Evolutionary conservation across 805 yeast genomes (phyloP), one percentile per base, ranked within the genome.

Genomic region (Myxozyma lipomycoides): DNA sequence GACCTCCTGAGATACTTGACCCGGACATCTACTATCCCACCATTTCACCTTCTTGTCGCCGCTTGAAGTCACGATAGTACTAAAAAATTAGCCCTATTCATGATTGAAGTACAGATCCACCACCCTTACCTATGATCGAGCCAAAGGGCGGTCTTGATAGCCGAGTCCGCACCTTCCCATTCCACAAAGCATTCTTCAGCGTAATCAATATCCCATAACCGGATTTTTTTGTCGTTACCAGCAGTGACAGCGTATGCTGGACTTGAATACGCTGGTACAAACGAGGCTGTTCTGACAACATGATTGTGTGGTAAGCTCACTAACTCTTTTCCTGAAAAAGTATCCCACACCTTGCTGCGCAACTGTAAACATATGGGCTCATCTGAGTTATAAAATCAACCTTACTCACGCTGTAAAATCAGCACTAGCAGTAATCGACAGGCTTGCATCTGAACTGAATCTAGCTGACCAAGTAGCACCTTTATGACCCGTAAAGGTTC

Each of bases 381-480:
- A 7, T 18, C 18, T 18, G 39, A 18, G 10, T 30, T 10, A 10
- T 10, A 30, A n/a, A 10, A 30, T n/a, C n/a, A 25, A 25, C 5
- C 18, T 18, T 2, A 40, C 60, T 19, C 50, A 58, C 62, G 58
- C 67, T 4, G 69, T 46, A 55, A 64, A 67, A 43, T 67, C 70
- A 2, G 70, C 70, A 44, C 69, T 62, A 2, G 68, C 64, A 4
- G 69, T 64, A 17, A 61, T 55, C 4, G 65, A 65, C 22, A 43
- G 45, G 4, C 34, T 23, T 12, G 60, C 65, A 30, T 55, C 58
- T 3, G 53, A 38, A 40, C 62, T 58, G 41, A 67, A 46, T 12
- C 62, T 52, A 9, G 66, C 55, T 35, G 67, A 62, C 67, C 69
- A 64, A 4, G 61, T 63, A 2, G 70, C 66, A 2, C 70, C 70